Base-by-base conservation (phyloP, 2,329 filamentous ascomycete species). In the Aspergillus uvarum region DNA sequence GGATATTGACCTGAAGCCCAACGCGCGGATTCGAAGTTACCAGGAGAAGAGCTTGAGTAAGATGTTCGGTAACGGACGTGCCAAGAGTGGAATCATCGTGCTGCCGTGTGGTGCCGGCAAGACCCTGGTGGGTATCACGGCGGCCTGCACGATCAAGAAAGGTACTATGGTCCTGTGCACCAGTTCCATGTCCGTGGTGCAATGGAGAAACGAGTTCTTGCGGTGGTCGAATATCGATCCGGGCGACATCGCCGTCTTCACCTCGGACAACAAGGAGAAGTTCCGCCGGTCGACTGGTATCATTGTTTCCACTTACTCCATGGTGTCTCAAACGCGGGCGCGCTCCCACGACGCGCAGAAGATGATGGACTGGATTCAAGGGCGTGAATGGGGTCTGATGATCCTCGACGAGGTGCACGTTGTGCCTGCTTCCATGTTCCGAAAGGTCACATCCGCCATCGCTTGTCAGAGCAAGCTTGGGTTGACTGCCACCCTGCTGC, bases 171-270 rank as follows among this genome's bases (percentile, higher is more conserved):
- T 99, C 7, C 86, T 99, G 21, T 96, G 92, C 79, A 99, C 95
- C 2, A 96, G 92, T 72, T 94, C 92, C 56, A 99, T 99, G 94
- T 97, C 92, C 6, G 95, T 96, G 5, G 89, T 96, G 21, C 95
- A 99, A 75, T 99, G 95, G 95, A 85, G 92, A 61, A 89, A 95
- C 62, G 95, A 99, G 72, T 99, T 99, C 72, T 80, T 98, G 64
- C 96, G 97, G 69, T 99, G 95, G 95, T 97, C 93, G n/a, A 98
- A 98, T 71, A 96, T 96, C 63, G 90, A 93, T 68, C 92, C 93
- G 0, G 89, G 94, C 66, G 92, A 97, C 71, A 93, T 99, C 70
- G 92, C 93, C 31, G 88, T 96, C 57, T 99, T 99, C 76, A 97
- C 95, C 0, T 94, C 93, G 0, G 92, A 96, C 67, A 91, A 91